Evolutionary conservation across 352 stramenopile species (phyloP).

Genomic region (Phytopythium litorale): DNA sequence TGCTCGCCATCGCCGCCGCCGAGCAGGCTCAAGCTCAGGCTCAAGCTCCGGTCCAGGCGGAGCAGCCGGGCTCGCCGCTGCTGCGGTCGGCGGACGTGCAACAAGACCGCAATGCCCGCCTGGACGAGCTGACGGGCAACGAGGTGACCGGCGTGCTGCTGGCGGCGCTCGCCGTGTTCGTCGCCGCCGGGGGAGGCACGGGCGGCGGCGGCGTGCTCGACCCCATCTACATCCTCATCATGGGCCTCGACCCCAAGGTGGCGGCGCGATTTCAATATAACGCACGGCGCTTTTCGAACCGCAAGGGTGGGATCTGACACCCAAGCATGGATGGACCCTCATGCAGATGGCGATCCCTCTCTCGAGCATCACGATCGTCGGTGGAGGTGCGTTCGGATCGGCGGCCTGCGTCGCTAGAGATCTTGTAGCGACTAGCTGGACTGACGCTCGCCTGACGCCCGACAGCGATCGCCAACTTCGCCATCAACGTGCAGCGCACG

Average conservation of each 20-base stretch:
- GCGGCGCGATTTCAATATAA: neutral
- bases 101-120: neutral
- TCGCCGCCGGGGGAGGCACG: conserved; percentile 87
- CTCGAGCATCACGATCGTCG: conserved; percentile 95
- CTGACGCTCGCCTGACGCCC: neutral
- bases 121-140: neutral
- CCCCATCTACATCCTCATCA: conserved; percentile 95
- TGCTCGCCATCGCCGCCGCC: neutral
- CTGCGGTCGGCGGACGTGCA: conserved; percentile 3
- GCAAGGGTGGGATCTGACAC: neutral
- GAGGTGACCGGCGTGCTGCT: conserved; percentile 52
- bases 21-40: neutral
- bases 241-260: conserved; percentile 88
- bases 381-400: conserved; percentile 36
- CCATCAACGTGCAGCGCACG: conserved; percentile 89
- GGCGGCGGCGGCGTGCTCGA: conserved; percentile 94
- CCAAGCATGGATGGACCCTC: neutral
- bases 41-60: neutral
- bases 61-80: neutral
- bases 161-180: conserved; percentile 68
- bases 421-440: neutral
- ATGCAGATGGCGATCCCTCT: conserved; percentile 90
- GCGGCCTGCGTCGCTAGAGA: neutral
- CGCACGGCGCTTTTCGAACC: neutral
- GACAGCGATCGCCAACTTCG: conserved; percentile 88